A percentile compares a stretch with the other conserved stretches of the same genome.
Evolutionary conservation across 371 early-diverging fungal genomes (phyloP).

Genomic region (Mortierella sp.): DNA sequence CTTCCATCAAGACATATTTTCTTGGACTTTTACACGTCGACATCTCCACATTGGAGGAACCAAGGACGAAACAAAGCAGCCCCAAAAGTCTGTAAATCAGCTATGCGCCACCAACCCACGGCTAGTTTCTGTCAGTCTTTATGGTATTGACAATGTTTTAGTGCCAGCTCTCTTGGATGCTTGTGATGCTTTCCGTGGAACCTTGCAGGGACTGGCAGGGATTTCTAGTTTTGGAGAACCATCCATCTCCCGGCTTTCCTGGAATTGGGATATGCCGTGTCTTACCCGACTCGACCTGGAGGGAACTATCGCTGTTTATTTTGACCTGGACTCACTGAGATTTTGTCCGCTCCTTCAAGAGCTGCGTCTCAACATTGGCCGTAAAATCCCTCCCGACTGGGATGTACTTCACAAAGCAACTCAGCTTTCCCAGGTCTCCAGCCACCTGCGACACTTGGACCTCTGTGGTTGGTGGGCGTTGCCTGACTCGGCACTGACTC

Average conservation of each 20-base stretch:
- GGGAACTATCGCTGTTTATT: conserved; percentile 31
- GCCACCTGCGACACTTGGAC: conserved; percentile 10
- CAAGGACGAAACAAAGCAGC: background rate
- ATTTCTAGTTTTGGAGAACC: conserved; percentile 16
- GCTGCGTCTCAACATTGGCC: conserved; percentile 23
- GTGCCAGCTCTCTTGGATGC: conserved; percentile 21
- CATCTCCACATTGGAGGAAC: background rate
- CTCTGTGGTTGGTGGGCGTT: conserved; percentile 33
- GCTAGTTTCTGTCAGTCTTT: conserved; percentile 11
- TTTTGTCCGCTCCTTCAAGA: conserved; percentile 14
- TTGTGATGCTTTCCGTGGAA: conserved; percentile 7
- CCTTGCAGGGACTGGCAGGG: conserved; percentile 6
- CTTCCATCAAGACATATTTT: conserved; percentile 25
- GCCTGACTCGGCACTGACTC: conserved; percentile 3
- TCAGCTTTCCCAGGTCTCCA: conserved; percentile 5
- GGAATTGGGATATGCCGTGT: conserved; percentile 20
- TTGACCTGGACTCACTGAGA: conserved; percentile 16
- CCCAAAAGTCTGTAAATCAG: too few species aligned
- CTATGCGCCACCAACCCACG: background rate
- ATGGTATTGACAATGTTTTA: conserved; percentile 11
- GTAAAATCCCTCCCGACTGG: conserved; percentile 26
- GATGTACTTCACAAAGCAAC: conserved; percentile 6
- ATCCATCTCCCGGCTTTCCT: background rate
- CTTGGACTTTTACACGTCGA: conserved; percentile 12
- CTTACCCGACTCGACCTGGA: conserved; percentile 26